Evolutionary conservation across 306 rosid genomes (phyloP), one percentile per base, ranked within the genome.

Genomic region (Vigna trinervia): DNA sequence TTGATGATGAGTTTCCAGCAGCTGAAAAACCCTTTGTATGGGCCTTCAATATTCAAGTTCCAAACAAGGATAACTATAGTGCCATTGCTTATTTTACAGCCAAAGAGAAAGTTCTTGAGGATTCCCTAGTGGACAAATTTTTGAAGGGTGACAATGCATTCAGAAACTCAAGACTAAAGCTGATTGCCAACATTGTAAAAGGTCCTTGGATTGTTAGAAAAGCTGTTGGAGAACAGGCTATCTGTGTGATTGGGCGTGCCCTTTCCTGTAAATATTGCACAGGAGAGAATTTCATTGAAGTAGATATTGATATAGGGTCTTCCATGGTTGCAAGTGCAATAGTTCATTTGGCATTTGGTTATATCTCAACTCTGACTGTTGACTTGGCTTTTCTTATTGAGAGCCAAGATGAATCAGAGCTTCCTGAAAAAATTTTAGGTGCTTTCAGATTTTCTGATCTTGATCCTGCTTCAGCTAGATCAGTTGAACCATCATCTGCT

Each of bases 141-240:
- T 53, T 93, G 62, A 89, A 88, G 76, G 91, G 97, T 4, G 90
- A 88, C 26, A 83, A 87, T 76, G 82, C 79, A 6, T 88, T 83
- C 82, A 88, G 86, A 88, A 91, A 88, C 81, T 87, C 95, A 0
- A 91, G 98, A 87, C 97, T 93, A 30, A 93, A 93, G 85, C 20
- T 93, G 89, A 93, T 93, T 67, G 96, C 97, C 32, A 90, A 93
- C 80, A 72, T 91, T 78, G 92, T 89, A 36, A 82, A 87, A 66
- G 97, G 97, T 36, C 98, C 98, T 48, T 94, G 97, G 98, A 90
- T 94, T 74, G 97, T 94, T 54, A 88, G 84, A 78, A 90, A 85
- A 81, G 93, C 98, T 5, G 91, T 94, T 70, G 97, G 97, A 45
- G 97, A 94, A 86, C 98, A 90, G 82, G 97, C 96, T 10, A 90